These are phyloP conservation scores for Neurospora sp. DNA, from an alignment of 495 filamentous ascomycete species.

Conservation along the genomic window DNA sequence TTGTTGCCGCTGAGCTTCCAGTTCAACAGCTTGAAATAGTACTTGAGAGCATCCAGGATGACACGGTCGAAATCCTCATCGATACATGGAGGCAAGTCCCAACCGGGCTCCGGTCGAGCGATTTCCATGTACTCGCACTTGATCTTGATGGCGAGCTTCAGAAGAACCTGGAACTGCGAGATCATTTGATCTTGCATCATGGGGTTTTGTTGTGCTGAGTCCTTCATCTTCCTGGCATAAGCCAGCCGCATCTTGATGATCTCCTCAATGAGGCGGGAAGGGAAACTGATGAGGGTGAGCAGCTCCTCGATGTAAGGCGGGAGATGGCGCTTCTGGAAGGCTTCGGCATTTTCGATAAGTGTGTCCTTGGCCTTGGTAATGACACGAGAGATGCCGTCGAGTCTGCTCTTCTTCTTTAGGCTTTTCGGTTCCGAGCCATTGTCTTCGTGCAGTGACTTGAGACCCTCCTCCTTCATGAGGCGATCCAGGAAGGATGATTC, in stretches of 20 bases:
- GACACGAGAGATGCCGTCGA: conserved; percentile 68
- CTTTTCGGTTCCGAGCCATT: conserved; percentile 26
- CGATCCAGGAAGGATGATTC: conserved; percentile 89
- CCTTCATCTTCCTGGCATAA: conserved; percentile 90
- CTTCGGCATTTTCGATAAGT: conserved; percentile 74
- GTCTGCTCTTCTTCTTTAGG: conserved; percentile 60
- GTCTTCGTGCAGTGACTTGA: conserved; percentile 81
- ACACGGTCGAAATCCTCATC: conserved; percentile 94
- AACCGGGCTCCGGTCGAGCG: conserved; percentile 78
- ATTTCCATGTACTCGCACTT: conserved; percentile 81
- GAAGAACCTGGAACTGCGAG: conserved; percentile 84
- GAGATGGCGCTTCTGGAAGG: conserved; percentile 81
- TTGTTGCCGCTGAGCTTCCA: conserved; percentile 97
- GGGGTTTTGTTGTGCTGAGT: conserved; percentile 67
- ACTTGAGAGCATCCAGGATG: conserved; percentile 89
- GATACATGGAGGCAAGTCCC: conserved; percentile 92
- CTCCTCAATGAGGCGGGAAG: conserved; percentile 88
- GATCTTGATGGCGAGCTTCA: conserved; percentile 82
- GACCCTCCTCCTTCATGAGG: conserved; percentile 94
- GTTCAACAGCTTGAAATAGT: conserved; percentile 94
- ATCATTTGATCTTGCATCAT: conserved; percentile 97
- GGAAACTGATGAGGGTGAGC: conserved; percentile 91
- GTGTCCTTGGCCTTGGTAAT: conserved; percentile 91
- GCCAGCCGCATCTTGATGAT: conserved; percentile 89
- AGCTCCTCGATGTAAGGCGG: conserved; percentile 96